Evolutionary conservation across 2,329 filamentous ascomycete species (phyloP).

Genomic region (Diaporthe australafricana): DNA sequence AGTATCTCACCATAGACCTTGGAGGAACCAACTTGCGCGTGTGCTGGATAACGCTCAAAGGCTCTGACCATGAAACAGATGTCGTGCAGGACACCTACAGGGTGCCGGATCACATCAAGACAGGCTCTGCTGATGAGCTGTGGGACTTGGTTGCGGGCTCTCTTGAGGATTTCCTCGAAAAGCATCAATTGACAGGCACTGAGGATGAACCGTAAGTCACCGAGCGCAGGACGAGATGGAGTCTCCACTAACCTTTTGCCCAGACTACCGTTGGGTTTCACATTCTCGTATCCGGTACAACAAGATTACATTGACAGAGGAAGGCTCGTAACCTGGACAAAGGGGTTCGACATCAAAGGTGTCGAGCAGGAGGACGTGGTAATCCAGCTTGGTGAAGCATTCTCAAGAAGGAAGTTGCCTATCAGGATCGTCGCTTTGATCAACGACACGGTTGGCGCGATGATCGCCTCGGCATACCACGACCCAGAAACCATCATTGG

Average conservation of each 20-base stretch:
- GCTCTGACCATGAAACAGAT: slow-evolving; percentile 59
- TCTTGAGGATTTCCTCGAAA: slow-evolving; percentile 74
- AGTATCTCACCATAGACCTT: slow-evolving; percentile 48
- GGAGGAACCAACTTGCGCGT: slow-evolving; percentile 50
- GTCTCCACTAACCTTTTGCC: slow-evolving; percentile 53
- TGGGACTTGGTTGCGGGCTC: slow-evolving; percentile 80
- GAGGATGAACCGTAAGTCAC: slow-evolving; percentile 54
- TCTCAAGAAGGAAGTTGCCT: slow-evolving; percentile 60
- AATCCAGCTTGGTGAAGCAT: slow-evolving; percentile 70
- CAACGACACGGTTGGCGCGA: slow-evolving; percentile 84
- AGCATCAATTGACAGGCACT: slow-evolving; percentile 47
- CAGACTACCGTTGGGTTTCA: slow-evolving; percentile 74
- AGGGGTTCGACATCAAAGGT: slow-evolving; percentile 79
- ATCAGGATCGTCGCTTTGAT: slow-evolving; percentile 80
- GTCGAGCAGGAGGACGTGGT: slow-evolving; percentile 78
- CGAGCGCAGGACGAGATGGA: slow-evolving; percentile 48
- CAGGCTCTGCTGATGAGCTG: slow-evolving; percentile 72
- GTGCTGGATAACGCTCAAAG: slow-evolving; percentile 45
- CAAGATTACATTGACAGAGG: slow-evolving; percentile 79
- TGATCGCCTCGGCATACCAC: slow-evolving; percentile 83
- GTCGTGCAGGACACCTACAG: slow-evolving; percentile 78
- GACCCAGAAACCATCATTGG: slow-evolving; percentile 78
- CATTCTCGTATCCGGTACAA: slow-evolving; percentile 78
- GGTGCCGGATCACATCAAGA: slow-evolving; percentile 76
- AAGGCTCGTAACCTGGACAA: slow-evolving; percentile 78